These are phyloP conservation scores for Diaporthe sp. DNA, from an alignment of 2,329 filamentous ascomycete species.

Conservation along the genomic window DNA sequence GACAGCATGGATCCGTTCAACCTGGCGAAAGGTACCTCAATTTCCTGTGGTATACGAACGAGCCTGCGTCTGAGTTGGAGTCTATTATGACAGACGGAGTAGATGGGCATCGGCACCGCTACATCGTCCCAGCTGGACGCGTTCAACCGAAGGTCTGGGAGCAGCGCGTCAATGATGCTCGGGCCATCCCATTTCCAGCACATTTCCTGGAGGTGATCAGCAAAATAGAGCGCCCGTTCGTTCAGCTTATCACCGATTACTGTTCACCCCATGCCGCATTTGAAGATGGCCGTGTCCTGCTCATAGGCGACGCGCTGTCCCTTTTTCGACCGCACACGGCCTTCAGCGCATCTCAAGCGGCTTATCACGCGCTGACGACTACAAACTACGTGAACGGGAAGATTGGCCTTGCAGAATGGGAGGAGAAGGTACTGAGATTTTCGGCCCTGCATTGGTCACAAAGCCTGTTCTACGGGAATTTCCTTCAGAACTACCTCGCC, in stretches of 20 bases:
- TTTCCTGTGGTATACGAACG: not conserved
- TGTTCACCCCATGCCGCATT: not conserved
- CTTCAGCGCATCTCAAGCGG: not conserved
- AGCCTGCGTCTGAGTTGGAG: not conserved
- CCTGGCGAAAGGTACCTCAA: not conserved
- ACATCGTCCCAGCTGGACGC: not conserved
- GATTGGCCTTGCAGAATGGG: not conserved
- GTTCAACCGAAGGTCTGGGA: not conserved
- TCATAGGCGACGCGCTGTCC: not conserved
- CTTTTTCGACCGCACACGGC: not conserved
- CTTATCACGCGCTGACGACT: not conserved
- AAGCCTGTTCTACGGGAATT: not conserved
- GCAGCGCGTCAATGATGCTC: not conserved
- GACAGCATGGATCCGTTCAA: not conserved
- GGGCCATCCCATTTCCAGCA: not conserved
- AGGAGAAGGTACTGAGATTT: not conserved
- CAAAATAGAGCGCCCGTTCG: not conserved
- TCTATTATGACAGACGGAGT: not conserved
- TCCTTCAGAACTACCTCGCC: not conserved
- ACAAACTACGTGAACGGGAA: not conserved
- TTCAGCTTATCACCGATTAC: not conserved
- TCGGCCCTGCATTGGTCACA: not conserved
- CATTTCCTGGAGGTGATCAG: not conserved
- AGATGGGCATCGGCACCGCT: not conserved
- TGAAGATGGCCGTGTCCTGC: not conserved